Conservation (phyloP, 2,329 filamentous ascomycete genomes). For the Penicillium polonicum region DNA sequence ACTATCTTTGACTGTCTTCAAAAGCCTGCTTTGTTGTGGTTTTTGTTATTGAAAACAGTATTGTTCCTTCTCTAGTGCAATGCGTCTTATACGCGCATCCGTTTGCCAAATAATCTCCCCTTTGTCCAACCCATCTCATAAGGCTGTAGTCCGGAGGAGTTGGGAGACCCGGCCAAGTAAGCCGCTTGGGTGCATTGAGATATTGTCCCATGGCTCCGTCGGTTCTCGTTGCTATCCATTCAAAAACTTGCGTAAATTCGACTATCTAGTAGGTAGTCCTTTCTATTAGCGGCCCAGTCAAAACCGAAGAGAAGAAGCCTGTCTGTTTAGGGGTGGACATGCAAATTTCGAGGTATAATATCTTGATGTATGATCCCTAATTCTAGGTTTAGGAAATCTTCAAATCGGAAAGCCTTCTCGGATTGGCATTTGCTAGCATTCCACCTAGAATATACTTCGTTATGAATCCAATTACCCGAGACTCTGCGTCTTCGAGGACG, state of each 20-base stretch:
- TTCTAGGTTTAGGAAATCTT: slow-evolving; percentile 24
- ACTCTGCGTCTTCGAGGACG: slow-evolving; percentile 26
- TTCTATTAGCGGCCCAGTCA: too few species aligned
- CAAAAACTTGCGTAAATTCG: too few species aligned
- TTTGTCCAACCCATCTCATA: slow-evolving; percentile 10
- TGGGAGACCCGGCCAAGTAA: too few species aligned
- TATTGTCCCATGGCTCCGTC: too few species aligned
- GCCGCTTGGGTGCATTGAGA: too few species aligned
- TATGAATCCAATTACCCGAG: slow-evolving; percentile 29
- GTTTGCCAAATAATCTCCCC: slow-evolving; percentile 15
- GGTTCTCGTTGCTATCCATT: too few species aligned
- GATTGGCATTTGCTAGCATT: slow-evolving; percentile 29
- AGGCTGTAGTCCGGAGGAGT: neutral
- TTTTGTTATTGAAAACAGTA: slow-evolving; percentile 22
- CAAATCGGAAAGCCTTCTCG: slow-evolving; percentile 22
- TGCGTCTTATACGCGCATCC: slow-evolving; percentile 8
- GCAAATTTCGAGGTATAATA: slow-evolving; percentile 32
- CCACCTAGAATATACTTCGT: slow-evolving; percentile 26
- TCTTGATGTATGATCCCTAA: slow-evolving; percentile 37
- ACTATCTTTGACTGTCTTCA: neutral
- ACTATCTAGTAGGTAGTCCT: too few species aligned
- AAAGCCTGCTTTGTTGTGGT: slow-evolving; percentile 9
- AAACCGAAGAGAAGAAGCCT: slow-evolving; percentile 28
- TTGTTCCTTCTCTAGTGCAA: slow-evolving; percentile 17
- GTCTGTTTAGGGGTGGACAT: slow-evolving; percentile 25